Evolutionary conservation across 2,329 filamentous ascomycete species (phyloP), one percentile per base, ranked within the genome.

Genomic region (Penicillium sp.): DNA sequence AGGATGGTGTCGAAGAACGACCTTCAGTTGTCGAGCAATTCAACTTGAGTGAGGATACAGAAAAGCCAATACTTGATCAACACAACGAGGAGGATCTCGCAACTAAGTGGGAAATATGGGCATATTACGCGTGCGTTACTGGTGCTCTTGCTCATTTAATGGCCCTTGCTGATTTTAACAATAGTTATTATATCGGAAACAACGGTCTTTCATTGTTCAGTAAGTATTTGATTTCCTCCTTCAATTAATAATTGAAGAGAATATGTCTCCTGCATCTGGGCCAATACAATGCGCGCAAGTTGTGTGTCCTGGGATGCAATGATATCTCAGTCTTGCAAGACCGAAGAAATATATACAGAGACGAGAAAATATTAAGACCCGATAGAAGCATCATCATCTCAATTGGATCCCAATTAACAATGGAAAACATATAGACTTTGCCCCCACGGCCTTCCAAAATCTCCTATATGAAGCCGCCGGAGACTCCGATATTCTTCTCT

Each of bases 381-480:
- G 11, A 16, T 3, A 16, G 5, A 33, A 33, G 10, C 31, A 14
- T 16, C 14, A 14, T 1, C 13, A 14, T 0, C 31, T 14, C 1
- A 7, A 33, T 5, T 7, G 14, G 31, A 16, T 5, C 6, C 0
- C 1, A 3, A 33, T 16, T 33, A 26, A 39, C 35, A 14, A 24
- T 9, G 2, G 21, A 10, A n/a, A 8, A n/a, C 11, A 22, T 11
- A 3, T 59, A 75, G 73, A 86, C 67, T 88, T 87, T 68, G 85
- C 80, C 2, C 84, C 84, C 0, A 87, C 85, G 2, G 83, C 84
- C n/a, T 87, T 87, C 56, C 86, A 89, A 65, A 87, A 88, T 63
- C 72, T 89, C 7, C 75, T 89, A 22, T 82, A 79, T 50, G 82
- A 87, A 69, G 85, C 86, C 0, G 85, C 84, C 3, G 79, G 82